These are phyloP conservation scores for Termitomyces sp. DNA, from an alignment of 768 basidiomycete species.

Conservation along the genomic window DNA sequence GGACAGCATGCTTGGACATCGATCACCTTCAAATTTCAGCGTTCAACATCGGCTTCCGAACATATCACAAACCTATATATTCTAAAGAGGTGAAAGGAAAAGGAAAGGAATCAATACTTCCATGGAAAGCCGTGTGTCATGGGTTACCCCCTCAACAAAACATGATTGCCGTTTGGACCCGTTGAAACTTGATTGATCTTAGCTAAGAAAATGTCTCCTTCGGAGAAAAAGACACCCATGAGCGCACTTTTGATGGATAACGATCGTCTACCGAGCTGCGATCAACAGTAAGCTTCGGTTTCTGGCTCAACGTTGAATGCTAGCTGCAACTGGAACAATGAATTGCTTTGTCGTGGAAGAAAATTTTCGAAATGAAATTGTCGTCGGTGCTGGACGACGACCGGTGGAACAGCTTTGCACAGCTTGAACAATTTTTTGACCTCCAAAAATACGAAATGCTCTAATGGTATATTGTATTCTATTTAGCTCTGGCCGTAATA, in stretches of 20 bases:
- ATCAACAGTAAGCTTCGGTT: background rate
- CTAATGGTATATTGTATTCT: background rate
- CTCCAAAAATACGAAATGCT: background rate
- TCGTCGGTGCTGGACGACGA: background rate
- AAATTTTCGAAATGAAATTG: background rate
- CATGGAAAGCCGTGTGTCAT: background rate
- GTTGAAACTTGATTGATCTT: constrained; percentile 6
- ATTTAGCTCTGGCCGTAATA: background rate
- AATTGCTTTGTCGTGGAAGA: background rate
- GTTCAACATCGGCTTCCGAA: too few species aligned
- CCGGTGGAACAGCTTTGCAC: constrained; percentile 6
- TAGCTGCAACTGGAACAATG: background rate
- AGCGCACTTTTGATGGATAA: background rate
- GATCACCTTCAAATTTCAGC: background rate
- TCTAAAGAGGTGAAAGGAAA: background rate
- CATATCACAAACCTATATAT: background rate
- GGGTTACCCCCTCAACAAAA: background rate
- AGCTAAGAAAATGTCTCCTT: background rate
- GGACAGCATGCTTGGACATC: background rate
- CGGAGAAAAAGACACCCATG: background rate
- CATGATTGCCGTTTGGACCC: background rate
- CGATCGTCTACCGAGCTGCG: background rate
- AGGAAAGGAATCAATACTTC: too few species aligned
- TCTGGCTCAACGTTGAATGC: background rate
- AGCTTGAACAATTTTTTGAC: background rate